Conservation (phyloP, 257 asterid genomes). For the Linaria vulgaris region DNA sequence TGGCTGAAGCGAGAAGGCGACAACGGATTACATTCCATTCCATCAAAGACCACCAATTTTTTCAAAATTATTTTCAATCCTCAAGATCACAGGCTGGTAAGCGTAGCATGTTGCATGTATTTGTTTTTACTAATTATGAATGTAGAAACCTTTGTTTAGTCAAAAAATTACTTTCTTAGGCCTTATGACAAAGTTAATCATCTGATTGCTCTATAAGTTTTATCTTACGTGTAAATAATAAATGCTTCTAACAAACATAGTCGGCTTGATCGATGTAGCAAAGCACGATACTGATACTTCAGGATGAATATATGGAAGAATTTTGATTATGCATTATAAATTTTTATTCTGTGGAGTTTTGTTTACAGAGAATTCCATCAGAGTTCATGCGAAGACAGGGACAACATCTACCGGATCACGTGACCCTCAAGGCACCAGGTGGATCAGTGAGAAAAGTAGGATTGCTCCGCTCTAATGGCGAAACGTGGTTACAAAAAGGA, state of each 20-base stretch:
- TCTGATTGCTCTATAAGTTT: too few relatives aligned
- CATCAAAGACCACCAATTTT: background rate
- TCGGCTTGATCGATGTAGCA: too few relatives aligned
- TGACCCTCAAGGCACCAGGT: slow-evolving; percentile 26
- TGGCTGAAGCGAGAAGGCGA: too few relatives aligned
- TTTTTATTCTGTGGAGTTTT: too few relatives aligned
- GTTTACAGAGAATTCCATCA: slow-evolving; percentile 35
- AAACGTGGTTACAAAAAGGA: slow-evolving; percentile 32
- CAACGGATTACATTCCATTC: too few relatives aligned
- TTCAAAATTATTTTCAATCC: slow-evolving; percentile 1
- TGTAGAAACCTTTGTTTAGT: background rate
- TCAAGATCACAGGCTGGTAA: slow-evolving; percentile 7
- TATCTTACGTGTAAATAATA: too few relatives aligned
- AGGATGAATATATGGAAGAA: too few relatives aligned
- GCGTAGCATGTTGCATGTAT: background rate
- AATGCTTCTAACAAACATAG: too few relatives aligned
- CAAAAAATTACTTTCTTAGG: too few relatives aligned
- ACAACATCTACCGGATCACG: slow-evolving; percentile 17
- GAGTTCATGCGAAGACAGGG: slow-evolving; percentile 28
- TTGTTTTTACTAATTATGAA: background rate
- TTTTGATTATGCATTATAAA: too few relatives aligned
- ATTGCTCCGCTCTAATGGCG: slow-evolving; percentile 18
- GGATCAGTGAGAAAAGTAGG: slow-evolving; percentile 35
- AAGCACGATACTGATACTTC: too few relatives aligned
- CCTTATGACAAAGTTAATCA: background rate